These are phyloP conservation scores for Malus asiatica DNA, from an alignment of 306 rosid genomes.

Conservation along the genomic window DNA sequence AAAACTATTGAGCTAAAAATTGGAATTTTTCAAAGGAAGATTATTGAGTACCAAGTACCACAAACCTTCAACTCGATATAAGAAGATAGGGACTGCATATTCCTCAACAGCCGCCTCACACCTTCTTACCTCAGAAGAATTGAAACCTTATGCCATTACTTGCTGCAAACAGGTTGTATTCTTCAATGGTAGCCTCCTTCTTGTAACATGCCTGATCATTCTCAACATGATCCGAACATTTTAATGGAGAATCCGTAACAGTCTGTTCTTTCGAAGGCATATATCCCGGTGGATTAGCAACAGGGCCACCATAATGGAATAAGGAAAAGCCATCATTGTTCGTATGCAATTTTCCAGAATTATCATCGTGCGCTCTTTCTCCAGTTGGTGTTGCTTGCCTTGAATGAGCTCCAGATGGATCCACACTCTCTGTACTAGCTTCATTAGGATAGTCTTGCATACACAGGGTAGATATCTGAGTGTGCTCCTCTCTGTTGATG, in stretches of 20 bases:
- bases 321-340: conserved; percentile 59
- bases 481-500: conserved; percentile 38
- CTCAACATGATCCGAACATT: conserved; percentile 39
- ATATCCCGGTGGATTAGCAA: conserved; percentile 54
- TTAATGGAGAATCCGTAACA: conserved; percentile 31
- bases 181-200: conserved; percentile 68
- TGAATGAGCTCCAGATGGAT: conserved; percentile 33
- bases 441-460: conserved; percentile 36
- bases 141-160: conserved; percentile 63
- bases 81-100: conserved; percentile 52
- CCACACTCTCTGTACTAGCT: conserved; percentile 31
- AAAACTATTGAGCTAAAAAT: conserved; percentile 39
- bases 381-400: conserved; percentile 28
- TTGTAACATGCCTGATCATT: conserved; percentile 44
- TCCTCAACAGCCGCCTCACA: conserved; percentile 53
- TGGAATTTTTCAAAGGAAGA: conserved; percentile 42
- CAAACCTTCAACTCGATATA: conserved; percentile 49
- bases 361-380: conserved; percentile 34
- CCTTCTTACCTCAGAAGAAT: conserved; percentile 64
- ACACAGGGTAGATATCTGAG: conserved; percentile 34
- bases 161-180: conserved; percentile 91
- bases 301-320: conserved; percentile 93
- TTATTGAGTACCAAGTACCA: conserved; percentile 62
- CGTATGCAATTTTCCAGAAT: conserved; percentile 36
- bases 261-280: conserved; percentile 36